Evolutionary conservation across 805 yeast species (phyloP), one percentile per base, ranked within the genome.

Genomic region (Maudiozyma serrabonitensis): DNA sequence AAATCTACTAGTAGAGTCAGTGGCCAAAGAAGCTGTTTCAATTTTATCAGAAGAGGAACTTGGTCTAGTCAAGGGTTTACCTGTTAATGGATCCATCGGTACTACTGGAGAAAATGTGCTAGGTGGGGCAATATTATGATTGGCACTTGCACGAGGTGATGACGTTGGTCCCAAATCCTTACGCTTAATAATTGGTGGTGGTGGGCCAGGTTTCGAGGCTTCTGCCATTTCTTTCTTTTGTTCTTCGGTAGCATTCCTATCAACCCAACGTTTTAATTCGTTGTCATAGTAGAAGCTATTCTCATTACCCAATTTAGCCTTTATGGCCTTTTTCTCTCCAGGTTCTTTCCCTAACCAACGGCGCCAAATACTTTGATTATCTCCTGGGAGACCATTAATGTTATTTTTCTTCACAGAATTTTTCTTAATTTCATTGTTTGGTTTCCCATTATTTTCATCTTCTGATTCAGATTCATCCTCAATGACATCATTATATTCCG

Each of bases 231-330:
- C 67, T 45, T 70, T 72, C 57, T 81, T 81, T 45, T 84, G 90
- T 61, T 79, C 93, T 46, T 76, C 72, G 25, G 82, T 77, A 4
- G 78, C 80, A 53, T 80, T 78, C 49, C 78, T 79, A 61, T 87
- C 82, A 47, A 93, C 79, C 96, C 97, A 93, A 59, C 96, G 77
- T 63, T 84, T 82, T 61, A 84, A 75, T 51, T 84, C 80, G 58
- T 87, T 91, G 68, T 90, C 96, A 64, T 80, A 93, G 59, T 79
- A 76, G 62, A 93, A 84, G 16, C 78, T 71, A 32, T 60, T 58
- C 51, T 80, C 76, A 50, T 84, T 87, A 12, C 98, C 99, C 47
- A 93, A 69, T 56, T 93, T 88, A 37, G 96, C 98, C 54, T 80
- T 78, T 53, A 82, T 75, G 0, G 89, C 85, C 60, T 86, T 87